Base-by-base conservation (phyloP, 1,284 basidiomycete genomes). In the Tylopilus orsonianus region DNA sequence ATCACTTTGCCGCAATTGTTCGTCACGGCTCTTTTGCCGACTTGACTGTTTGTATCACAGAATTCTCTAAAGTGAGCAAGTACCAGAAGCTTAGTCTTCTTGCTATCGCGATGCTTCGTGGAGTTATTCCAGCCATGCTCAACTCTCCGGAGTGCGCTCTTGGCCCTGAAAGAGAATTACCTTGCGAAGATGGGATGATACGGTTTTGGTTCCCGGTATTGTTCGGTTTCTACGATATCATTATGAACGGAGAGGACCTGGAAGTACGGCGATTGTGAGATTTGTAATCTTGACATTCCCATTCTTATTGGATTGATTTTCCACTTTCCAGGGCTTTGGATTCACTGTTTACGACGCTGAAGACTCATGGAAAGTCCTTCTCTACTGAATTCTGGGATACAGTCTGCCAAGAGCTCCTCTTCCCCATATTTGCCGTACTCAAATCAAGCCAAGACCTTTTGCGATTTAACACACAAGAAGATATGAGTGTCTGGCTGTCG, bases 181-280 rank as follows among this genome's bases (percentile, higher is more conserved):
- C 70, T 33, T 69, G 69, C 30, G 69, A 70, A 43, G 64, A 70
- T 8, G 64, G 47, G 18, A 94, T 94, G 88, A 86, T 96, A 70
- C 87, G 85, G 62, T 98, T 88, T 71, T 99, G 97, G 97, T 95
- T 93, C 74, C 97, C 97, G 0, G 85, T 95, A 4, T 75, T 99
- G 16, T 97, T 99, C 65, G 88, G 90, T 19, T 98, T 98, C 74
- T 98, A 97, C 72, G 97, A 99, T 68, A 95, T 99, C 53, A 96
- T 99, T 67, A 99, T 99, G 97, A 99, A 97, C 53, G 97, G 94
- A 13, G 97, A 99, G 70, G 97, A 99, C 65, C 75, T 99, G 33
- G 97, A 99, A 80, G 95, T 99, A 49, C 84, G 97, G 54, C 82
- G 93, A 65, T 70, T 94, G 94, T 96, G 65, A 73, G 92, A 79